Evolutionary conservation across 306 rosid genomes (phyloP).

Genomic region (Dryas octopetala): DNA sequence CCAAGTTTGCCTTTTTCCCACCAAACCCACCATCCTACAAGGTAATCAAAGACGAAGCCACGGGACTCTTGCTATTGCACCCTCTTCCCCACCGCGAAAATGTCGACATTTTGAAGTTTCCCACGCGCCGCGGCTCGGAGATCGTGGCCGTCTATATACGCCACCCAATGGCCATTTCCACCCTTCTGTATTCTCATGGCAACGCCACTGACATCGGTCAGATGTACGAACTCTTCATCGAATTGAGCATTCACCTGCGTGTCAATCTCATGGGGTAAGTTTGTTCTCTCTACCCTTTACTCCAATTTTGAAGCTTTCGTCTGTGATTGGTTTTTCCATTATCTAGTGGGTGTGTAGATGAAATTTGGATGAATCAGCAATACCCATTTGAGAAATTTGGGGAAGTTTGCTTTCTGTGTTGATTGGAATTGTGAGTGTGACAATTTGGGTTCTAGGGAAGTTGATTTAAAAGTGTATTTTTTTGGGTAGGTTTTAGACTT

Average conservation of each 20-base stretch:
- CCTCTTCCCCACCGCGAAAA: conserved; percentile 70
- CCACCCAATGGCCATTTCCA: conserved; percentile 71
- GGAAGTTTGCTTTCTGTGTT: neutral
- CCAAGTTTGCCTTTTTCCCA: no score
- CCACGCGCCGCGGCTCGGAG: conserved; percentile 72
- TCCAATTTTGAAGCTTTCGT: conserved; percentile 1
- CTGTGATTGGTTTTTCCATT: neutral
- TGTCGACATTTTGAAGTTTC: conserved; percentile 69
- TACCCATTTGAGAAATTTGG: conserved; percentile 10
- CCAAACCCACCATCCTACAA: conserved; percentile 52
- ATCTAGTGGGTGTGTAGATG: neutral
- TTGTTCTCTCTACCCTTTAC: conserved; percentile 19
- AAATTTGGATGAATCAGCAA: neutral
- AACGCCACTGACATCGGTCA: conserved; percentile 88
- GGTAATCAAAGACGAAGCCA: conserved; percentile 44
- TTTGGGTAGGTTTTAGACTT: neutral
- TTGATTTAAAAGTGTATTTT: neutral
- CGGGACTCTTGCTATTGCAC: conserved; percentile 55
- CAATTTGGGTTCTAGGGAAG: neutral
- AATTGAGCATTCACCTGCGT: conserved; percentile 72
- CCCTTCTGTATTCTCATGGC: conserved; percentile 81
- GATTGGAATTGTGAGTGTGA: neutral
- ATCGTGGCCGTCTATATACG: conserved; percentile 81
- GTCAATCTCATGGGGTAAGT: conserved; percentile 73
- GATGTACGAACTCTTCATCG: conserved; percentile 84